phyloP scores from a whole-genome alignment of 768 basidiomycete species.

The Russula lepida region DNA sequence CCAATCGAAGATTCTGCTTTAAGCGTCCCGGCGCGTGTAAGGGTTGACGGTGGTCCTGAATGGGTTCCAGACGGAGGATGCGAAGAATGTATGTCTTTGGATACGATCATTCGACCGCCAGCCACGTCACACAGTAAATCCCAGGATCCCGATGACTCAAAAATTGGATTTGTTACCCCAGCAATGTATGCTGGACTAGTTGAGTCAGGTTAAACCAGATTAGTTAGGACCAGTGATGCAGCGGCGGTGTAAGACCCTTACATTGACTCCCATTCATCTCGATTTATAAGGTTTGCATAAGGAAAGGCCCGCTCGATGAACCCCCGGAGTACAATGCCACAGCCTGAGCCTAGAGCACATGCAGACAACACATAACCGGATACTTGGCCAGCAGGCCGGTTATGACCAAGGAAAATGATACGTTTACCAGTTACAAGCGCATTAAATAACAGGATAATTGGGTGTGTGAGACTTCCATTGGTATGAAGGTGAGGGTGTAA shows the following conservation, averaged over 20 bases:
- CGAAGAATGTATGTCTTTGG: conserved; percentile 68
- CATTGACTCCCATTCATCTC: conserved; percentile 88
- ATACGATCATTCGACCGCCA: conserved; percentile 75
- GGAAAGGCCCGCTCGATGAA: conserved; percentile 92
- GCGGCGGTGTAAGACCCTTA: conserved; percentile 35
- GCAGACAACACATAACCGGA: conserved; percentile 89
- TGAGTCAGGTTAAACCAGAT: neutral
- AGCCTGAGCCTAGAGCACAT: conserved; percentile 87
- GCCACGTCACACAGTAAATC: conserved; percentile 91
- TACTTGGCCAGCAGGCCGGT: conserved; percentile 81
- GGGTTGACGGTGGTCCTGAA: conserved; percentile 31
- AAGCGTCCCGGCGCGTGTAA: conserved; percentile 51
- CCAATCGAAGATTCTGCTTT: conserved; percentile 55
- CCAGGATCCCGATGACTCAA: conserved; percentile 82
- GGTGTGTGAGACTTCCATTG: conserved; percentile 82
- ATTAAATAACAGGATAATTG: conserved; percentile 93
- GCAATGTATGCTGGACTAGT: conserved; percentile 85
- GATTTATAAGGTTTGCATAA: conserved; percentile 82
- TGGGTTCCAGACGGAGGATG: conserved; percentile 32
- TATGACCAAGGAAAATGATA: conserved; percentile 92
- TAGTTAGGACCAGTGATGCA: neutral
- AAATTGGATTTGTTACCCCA: conserved; percentile 95
- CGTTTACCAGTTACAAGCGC: conserved; percentile 91
- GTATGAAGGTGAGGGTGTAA: conserved; percentile 91
- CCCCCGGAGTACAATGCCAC: conserved; percentile 74